Conservation (phyloP, 2,329 filamentous ascomycete genomes). For the Stagonosporopsis cucurbitacearum region DNA sequence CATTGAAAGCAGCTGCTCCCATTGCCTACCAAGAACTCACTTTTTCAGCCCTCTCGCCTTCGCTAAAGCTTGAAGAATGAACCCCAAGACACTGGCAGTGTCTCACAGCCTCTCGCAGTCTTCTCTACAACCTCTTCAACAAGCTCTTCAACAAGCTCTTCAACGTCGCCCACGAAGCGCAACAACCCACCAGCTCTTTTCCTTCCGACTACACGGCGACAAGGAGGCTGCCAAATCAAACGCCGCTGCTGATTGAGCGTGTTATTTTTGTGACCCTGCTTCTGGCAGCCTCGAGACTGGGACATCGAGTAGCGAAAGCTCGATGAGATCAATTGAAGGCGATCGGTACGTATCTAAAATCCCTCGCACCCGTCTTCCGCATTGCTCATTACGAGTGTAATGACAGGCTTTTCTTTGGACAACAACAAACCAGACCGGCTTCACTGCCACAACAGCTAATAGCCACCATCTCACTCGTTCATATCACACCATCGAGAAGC, state of each 20-base stretch:
- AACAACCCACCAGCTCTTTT: not conserved
- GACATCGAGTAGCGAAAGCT: not conserved
- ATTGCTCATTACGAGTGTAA: not conserved
- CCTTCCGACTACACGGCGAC: not conserved
- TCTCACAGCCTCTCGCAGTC: not conserved
- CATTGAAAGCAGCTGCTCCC: no score
- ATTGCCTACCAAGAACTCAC: no score
- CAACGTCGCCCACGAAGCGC: not conserved
- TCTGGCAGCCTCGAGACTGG: not conserved
- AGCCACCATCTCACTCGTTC: not conserved
- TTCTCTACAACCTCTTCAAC: not conserved
- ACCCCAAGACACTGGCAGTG: no score
- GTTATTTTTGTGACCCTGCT: not conserved
- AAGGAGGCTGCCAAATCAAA: not conserved
- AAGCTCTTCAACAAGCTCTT: no score
- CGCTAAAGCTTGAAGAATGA: no score
- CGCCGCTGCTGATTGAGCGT: not conserved
- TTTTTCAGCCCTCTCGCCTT: no score
- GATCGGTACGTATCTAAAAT: not conserved
- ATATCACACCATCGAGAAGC: not conserved
- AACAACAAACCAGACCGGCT: not conserved
- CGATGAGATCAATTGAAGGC: not conserved
- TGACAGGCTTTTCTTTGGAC: not conserved
- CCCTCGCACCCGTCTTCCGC: not conserved
- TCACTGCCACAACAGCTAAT: not conserved